These are phyloP conservation scores for Fusarium sp. DNA, from an alignment of 2,329 filamentous ascomycete genomes.

Conservation along the genomic window DNA sequence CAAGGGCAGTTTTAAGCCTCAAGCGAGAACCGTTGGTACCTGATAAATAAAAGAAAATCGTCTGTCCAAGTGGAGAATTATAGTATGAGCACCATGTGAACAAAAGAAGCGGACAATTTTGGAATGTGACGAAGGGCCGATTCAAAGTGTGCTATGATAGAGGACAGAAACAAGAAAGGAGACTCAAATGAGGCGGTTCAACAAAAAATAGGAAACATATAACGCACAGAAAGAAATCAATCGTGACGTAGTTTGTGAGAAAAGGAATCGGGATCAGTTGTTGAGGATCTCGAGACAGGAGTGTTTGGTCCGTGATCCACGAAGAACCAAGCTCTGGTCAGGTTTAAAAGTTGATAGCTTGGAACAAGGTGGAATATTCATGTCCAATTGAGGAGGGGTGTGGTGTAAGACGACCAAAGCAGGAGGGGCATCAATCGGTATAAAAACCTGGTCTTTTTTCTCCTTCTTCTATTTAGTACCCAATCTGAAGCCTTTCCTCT, in stretches of 20 bases:
- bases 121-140: slow-evolving; percentile 25
- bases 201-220: slow-evolving; percentile 9
- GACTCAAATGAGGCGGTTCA: slow-evolving; percentile 9
- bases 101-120: neutral
- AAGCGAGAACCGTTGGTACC: slow-evolving; percentile 30
- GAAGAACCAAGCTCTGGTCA: slow-evolving; percentile 17
- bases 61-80: slow-evolving; percentile 29
- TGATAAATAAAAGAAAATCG: slow-evolving; percentile 24
- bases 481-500: neutral
- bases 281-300: slow-evolving; percentile 37
- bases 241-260: slow-evolving; percentile 40
- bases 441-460: slow-evolving; percentile 6
- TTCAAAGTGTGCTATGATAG: slow-evolving; percentile 1
- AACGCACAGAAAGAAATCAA: slow-evolving; percentile 11
- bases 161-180: slow-evolving; percentile 10
- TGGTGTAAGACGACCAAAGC: slow-evolving; percentile 1
- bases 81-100: slow-evolving; percentile 16
- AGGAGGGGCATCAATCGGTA: slow-evolving; percentile 28
- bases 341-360: slow-evolving; percentile 13
- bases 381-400: slow-evolving; percentile 13
- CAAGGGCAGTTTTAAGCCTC: slow-evolving; percentile 33
- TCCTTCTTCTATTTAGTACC: too few relatives aligned
- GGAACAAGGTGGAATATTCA: slow-evolving; percentile 14
- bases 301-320: slow-evolving; percentile 45
- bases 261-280: slow-evolving; percentile 27